Percentiles rank a stretch among this genome's conserved stretches.
phyloP scores from a whole-genome alignment of 257 asterid genomes.

The Plantago major region DNA sequence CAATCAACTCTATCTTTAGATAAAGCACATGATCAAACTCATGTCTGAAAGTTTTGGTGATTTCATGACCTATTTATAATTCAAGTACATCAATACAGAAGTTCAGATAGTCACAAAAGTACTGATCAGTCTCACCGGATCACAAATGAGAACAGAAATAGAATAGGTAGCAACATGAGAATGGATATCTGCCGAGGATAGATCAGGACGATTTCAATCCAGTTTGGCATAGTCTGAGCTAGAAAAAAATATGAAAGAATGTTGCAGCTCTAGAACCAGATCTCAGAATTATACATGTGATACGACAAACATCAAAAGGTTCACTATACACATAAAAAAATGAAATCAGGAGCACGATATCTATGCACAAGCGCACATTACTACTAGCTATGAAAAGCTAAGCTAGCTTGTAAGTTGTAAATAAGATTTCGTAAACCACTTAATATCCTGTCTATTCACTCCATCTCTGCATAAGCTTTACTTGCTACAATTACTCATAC shows the following conservation, averaged over 20 bases:
- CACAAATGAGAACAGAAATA: too few species aligned
- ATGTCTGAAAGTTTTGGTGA: background rate
- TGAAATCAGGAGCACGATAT: background rate
- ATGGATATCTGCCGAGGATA: too few species aligned
- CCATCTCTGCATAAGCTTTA: constrained; percentile 9
- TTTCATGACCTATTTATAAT: background rate
- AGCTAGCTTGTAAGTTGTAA: background rate
- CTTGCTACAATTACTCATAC: constrained; percentile 7
- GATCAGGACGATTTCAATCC: too few species aligned
- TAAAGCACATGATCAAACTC: background rate
- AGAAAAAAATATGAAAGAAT: background rate
- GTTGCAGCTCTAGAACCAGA: background rate
- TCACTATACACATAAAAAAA: background rate
- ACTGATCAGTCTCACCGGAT: too few species aligned
- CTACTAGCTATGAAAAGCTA: background rate
- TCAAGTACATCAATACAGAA: too few species aligned
- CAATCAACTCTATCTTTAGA: background rate
- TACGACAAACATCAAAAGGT: background rate
- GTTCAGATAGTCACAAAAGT: too few species aligned
- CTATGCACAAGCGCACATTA: constrained; percentile 3
- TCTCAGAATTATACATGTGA: background rate
- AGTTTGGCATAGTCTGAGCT: too few species aligned
- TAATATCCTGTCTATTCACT: constrained; percentile 1
- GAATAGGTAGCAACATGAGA: too few species aligned
- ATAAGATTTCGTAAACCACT: background rate